phyloP scores from a whole-genome alignment of 768 basidiomycete species.

The Chalciporus piperatus region DNA sequence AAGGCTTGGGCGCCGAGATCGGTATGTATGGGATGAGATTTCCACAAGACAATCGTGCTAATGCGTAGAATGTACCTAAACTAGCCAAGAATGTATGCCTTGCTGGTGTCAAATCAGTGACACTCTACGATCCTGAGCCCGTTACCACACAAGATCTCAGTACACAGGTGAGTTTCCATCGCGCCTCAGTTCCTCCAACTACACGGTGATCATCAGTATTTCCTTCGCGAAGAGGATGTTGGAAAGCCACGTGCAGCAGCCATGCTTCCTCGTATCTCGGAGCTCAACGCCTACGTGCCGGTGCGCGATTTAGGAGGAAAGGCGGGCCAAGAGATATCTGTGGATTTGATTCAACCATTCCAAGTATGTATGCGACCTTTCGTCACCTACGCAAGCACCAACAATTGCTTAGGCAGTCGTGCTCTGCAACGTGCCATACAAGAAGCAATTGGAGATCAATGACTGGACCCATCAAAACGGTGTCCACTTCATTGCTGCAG shows the following conservation, averaged over 20 bases:
- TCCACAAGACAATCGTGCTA: slow-evolving; percentile 6
- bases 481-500: slow-evolving; percentile 88
- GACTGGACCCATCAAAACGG: slow-evolving; percentile 91
- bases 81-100: slow-evolving; percentile 89
- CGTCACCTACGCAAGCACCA: slow-evolving; percentile 4
- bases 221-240: slow-evolving; percentile 82
- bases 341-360: slow-evolving; percentile 82
- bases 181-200: neutral
- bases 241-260: slow-evolving; percentile 87
- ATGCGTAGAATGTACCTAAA: slow-evolving; percentile 11
- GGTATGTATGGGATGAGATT: slow-evolving; percentile 43
- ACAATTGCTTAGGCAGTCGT: slow-evolving; percentile 69
- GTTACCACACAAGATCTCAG: slow-evolving; percentile 88
- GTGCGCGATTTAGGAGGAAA: slow-evolving; percentile 81
- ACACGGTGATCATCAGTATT: slow-evolving; percentile 62
- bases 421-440: slow-evolving; percentile 71
- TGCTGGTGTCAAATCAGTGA: slow-evolving; percentile 97
- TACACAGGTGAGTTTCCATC: slow-evolving; percentile 63
- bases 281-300: slow-evolving; percentile 95
- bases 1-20: slow-evolving; percentile 94
- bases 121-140: slow-evolving; percentile 89
- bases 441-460: slow-evolving; percentile 91
- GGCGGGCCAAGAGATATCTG: slow-evolving; percentile 71
- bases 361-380: slow-evolving; percentile 55
- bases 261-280: slow-evolving; percentile 84